Evolutionary conservation across 1,284 basidiomycete species (phyloP), one percentile per base, ranked within the genome.

Genomic region (Puccinia polysora): DNA sequence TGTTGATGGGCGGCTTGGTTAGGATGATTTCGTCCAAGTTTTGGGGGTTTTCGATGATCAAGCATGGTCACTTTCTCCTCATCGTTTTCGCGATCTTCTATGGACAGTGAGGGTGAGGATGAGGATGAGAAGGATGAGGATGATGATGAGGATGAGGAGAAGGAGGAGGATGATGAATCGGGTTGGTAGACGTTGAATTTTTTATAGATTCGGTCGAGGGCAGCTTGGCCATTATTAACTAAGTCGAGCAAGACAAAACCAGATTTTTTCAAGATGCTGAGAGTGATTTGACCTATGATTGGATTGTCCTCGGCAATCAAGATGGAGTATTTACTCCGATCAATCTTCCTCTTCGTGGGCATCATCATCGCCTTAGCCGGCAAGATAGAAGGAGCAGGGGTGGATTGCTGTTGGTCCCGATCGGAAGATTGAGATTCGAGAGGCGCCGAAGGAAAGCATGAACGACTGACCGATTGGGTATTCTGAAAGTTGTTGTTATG

Each of bases 241-340:
- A 75, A 73, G 49, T 77, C 75, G 4, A 65, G 43, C 68, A 74
- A 75, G 68, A 73, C 76, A 74, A 78, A 78, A 25, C 78, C 78
- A 74, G 76, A 76, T 74, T 77, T 78, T 49, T 76, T 76, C 59
- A 79, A 75, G 60, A 76, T 76, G 74, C 76, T 78, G 59, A 76
- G 67, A 2, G 78, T 77, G 52, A 79, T 78, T 73, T 78, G 77
- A 4, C 76, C 76, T 43, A 78, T 78, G 73, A 79, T 76, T 14
- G 76, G 67, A 36, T 79, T 79, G 71, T 79, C 78, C 64, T 79
- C 78, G 2, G 78, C 78, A 4, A 79, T 75, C 32, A 79, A 73
- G 53, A 79, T 79, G 75, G 76, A 78, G 52, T 78, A 77, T 52
- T 79, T 55, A 32, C 52, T 55, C 18, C 12, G 77, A 58, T 78